phyloP scores from a whole-genome alignment of 192 early-diverging fungal species.

The Coemansia sp. region DNA sequence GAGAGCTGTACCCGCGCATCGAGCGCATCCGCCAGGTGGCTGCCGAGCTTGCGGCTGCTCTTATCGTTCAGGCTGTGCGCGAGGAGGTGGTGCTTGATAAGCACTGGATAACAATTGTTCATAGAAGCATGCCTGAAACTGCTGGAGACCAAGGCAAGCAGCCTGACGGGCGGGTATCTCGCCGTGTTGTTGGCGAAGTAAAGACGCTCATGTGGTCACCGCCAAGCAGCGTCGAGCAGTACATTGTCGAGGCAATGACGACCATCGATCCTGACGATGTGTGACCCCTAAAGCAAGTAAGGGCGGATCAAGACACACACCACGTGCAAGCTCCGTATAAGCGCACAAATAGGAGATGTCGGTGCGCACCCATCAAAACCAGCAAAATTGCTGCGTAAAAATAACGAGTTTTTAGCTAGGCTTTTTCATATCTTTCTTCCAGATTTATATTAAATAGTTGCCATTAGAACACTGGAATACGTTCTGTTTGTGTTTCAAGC shows the following conservation, averaged over 20 bases:
- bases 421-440: no score
- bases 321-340: background rate
- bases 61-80: conserved; percentile 63
- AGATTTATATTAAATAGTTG: no score
- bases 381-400: background rate
- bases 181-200: conserved; percentile 44
- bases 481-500: background rate
- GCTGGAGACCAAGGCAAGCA: background rate
- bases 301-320: background rate
- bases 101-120: conserved; percentile 34
- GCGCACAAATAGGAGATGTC: background rate
- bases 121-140: conserved; percentile 17
- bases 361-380: background rate
- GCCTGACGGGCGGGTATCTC: conserved; percentile 26
- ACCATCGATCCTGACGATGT: conserved; percentile 40
- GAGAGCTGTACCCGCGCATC: conserved; percentile 81
- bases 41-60: conserved; percentile 72
- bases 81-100: conserved; percentile 49
- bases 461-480: no score
- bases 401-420: background rate
- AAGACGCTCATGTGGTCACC: conserved; percentile 50
- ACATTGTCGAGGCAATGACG: conserved; percentile 45
- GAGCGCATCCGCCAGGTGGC: conserved; percentile 83
- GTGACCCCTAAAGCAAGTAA: background rate
- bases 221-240: conserved; percentile 49